Percentiles rank a stretch among this genome's conserved stretches.
Conservation (phyloP, 1,139 yeast species). For the Candida pseudoviswanathii region DNA sequence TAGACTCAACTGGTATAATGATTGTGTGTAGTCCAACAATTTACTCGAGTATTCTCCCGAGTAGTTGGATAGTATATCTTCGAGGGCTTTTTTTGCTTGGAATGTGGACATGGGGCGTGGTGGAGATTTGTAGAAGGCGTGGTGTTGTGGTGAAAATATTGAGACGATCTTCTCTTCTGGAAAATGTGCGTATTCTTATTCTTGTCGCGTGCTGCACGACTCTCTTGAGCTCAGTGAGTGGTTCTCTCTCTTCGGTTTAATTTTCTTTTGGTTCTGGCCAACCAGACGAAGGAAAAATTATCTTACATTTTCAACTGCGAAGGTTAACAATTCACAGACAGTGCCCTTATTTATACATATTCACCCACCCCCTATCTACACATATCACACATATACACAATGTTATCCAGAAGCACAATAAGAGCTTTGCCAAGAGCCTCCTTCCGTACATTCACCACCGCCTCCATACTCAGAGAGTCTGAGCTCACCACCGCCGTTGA, state of each 20-base stretch:
- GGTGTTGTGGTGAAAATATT: not conserved
- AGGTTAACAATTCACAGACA: too few relatives aligned
- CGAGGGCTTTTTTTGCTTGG: slow-evolving; percentile 36
- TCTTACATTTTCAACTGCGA: slow-evolving; percentile 5
- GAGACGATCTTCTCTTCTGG: not conserved
- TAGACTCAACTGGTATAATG: slow-evolving; percentile 54
- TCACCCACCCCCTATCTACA: not conserved
- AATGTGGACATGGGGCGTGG: slow-evolving; percentile 11
- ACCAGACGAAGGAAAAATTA: slow-evolving; percentile 17
- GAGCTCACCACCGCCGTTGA: slow-evolving; percentile 18
- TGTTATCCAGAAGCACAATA: slow-evolving; percentile 26
- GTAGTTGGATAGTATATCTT: slow-evolving; percentile 54
- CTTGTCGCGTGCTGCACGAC: slow-evolving; percentile 1
- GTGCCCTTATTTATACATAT: not conserved
- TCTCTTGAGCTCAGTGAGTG: not conserved
- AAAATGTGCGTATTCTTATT: not conserved
- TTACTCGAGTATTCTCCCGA: slow-evolving; percentile 50
- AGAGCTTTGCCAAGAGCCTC: slow-evolving; percentile 17
- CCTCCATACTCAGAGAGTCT: slow-evolving; percentile 19
- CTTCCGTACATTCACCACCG: slow-evolving; percentile 25
- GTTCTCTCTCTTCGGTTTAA: slow-evolving; percentile 1
- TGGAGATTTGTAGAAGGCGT: not conserved
- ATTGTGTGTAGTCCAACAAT: slow-evolving; percentile 49
- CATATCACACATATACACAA: slow-evolving; percentile 8
- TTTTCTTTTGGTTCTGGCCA: slow-evolving; percentile 12